phyloP scores from a whole-genome alignment of 2,329 filamentous ascomycete genomes.

The Leptographium radiaticola region DNA sequence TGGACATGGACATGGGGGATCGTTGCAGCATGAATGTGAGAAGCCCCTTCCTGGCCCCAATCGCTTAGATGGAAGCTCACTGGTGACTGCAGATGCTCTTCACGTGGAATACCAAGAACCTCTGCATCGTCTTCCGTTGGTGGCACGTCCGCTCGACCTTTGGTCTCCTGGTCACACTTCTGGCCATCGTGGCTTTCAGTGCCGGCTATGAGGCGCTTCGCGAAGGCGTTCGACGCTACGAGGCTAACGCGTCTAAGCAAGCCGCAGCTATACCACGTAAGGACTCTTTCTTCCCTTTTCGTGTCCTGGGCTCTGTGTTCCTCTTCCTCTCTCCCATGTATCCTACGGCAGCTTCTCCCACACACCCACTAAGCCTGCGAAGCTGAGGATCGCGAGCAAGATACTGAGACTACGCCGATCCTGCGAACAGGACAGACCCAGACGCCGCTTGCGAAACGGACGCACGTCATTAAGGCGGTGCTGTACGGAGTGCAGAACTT shows the following conservation, averaged over 20 bases:
- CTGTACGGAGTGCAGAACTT: slow-evolving; percentile 92
- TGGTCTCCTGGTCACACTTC: slow-evolving; percentile 68
- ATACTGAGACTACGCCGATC: slow-evolving; percentile 52
- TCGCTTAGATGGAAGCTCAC: background rate
- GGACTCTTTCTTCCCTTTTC: slow-evolving; percentile 16
- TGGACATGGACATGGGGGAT: slow-evolving; percentile 44
- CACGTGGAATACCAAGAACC: slow-evolving; percentile 85
- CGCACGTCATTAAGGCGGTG: slow-evolving; percentile 64
- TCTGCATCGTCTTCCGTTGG: slow-evolving; percentile 88
- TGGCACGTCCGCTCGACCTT: slow-evolving; percentile 72
- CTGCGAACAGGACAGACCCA: slow-evolving; percentile 62
- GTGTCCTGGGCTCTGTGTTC: background rate
- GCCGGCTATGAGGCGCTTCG: slow-evolving; percentile 91
- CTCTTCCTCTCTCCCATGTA: background rate
- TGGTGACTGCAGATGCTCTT: slow-evolving; percentile 71
- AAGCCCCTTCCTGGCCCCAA: too few relatives aligned
- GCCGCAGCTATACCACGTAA: slow-evolving; percentile 40
- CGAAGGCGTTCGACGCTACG: slow-evolving; percentile 63
- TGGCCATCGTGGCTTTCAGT: slow-evolving; percentile 68
- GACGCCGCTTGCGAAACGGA: slow-evolving; percentile 47
- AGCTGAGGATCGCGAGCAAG: slow-evolving; percentile 13
- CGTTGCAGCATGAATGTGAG: slow-evolving; percentile 88
- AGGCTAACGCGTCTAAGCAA: slow-evolving; percentile 38
- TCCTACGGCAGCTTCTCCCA: background rate
- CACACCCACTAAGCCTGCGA: slow-evolving; percentile 1